Conservation (phyloP, 805 yeast genomes). For the Candida germanica region DNA sequence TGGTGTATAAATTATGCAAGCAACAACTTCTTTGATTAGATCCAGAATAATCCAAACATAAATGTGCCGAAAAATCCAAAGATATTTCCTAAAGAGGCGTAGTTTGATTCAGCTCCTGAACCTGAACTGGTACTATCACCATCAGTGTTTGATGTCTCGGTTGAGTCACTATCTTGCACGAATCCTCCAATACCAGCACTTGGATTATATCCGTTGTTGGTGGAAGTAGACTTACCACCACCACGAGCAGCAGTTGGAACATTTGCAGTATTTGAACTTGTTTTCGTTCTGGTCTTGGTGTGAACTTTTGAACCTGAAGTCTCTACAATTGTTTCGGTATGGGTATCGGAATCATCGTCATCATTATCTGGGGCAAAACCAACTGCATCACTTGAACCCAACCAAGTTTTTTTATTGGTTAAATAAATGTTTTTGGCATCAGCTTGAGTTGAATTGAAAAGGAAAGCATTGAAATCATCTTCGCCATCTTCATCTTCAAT, state of each 20-base stretch:
- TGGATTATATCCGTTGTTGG: slow-evolving; percentile 10
- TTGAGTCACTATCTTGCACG: slow-evolving; percentile 26
- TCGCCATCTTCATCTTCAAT: slow-evolving; percentile 28
- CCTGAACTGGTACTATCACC: slow-evolving; percentile 2
- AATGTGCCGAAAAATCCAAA: slow-evolving; percentile 19
- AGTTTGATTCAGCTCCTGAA: slow-evolving; percentile 8
- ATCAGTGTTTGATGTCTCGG: slow-evolving; percentile 11
- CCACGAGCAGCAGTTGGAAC: slow-evolving; percentile 14
- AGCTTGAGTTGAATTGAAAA: slow-evolving; percentile 46
- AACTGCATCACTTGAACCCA: slow-evolving; percentile 58
- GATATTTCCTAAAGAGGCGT: slow-evolving; percentile 9
- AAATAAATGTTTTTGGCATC: slow-evolving; percentile 43
- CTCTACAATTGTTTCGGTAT: slow-evolving; percentile 11
- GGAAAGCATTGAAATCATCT: slow-evolving; percentile 49
- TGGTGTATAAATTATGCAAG: no score
- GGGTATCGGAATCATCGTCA: slow-evolving; percentile 10
- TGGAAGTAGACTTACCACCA: slow-evolving; percentile 4
- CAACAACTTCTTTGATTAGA: neutral
- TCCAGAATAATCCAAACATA: slow-evolving; percentile 16
- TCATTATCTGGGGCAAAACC: slow-evolving; percentile 60
- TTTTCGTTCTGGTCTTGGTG: slow-evolving; percentile 18
- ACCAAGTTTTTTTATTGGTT: slow-evolving; percentile 57
- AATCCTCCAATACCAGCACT: slow-evolving; percentile 35
- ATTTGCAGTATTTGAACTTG: slow-evolving; percentile 10
- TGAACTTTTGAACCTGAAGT: slow-evolving; percentile 18